Base-by-base conservation (phyloP, 495 filamentous ascomycete genomes). In the Chlorociboria aeruginascens region DNA sequence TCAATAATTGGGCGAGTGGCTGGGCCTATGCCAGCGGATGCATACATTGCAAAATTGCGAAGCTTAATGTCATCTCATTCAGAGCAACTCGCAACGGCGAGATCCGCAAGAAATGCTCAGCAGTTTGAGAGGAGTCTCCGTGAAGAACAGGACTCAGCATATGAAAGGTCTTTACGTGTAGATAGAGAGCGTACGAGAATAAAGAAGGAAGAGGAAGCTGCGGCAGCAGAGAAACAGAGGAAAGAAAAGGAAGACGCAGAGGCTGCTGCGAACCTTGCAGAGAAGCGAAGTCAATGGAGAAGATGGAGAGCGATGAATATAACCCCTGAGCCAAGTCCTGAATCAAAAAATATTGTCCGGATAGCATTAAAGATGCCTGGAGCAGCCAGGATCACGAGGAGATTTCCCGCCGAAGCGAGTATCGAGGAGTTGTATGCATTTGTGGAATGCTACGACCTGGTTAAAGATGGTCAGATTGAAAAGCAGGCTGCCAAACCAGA, bases 351-450 rank as follows among this genome's bases (percentile, higher is more conserved):
- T 51, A 71, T 77, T 1, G 83, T 89, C n/a, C 72, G 89, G 7
- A 74, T 97, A 35, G 89, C 83, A 36, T 69, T 98, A 25, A 82
- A 89, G 49, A 73, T 95, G 65, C 82, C 79, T 0, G 61, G 60
- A 2, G 69, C 62, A 1, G 71, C 66, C 4, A 69, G 89, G 1
- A 72, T 95, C 2, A 76, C 90, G 48, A 76, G 90, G 30, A 73
- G 69, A 41, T 97, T 98, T 55, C 55, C 67, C 1, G 66, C 70
- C 3, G 67, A 76, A 2, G 76, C 81, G 1, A 68, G 69, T 1
- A 66, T 97, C 28, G 92, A 98, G 60, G 89, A 95, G 56, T 65
- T 98, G 0, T 97, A 98, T 64, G 93, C 90, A 1, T 95, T 93
- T 64, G 89, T 97, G 2, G 93, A 97, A 58, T 97, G 92, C 64